Evolutionary conservation across 2,329 filamentous ascomycete species (phyloP).

Genomic region (Taxawa tesnikishii): DNA sequence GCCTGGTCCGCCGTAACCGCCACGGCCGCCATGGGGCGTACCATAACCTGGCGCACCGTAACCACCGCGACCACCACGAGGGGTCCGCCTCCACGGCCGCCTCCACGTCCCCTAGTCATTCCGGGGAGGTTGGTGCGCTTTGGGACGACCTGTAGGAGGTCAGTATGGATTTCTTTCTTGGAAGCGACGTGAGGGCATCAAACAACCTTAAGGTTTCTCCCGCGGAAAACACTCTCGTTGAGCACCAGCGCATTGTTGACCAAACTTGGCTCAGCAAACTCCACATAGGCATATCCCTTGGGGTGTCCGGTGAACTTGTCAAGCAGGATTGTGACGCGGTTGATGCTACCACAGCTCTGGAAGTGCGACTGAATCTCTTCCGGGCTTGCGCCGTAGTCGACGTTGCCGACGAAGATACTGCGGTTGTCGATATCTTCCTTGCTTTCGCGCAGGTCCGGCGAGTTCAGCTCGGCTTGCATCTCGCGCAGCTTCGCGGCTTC

Average conservation of each 20-base stretch:
- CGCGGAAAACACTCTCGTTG: constrained; percentile 93
- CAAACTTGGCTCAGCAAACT: constrained; percentile 87
- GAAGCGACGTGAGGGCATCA: neutral
- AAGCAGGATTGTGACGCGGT: constrained; percentile 90
- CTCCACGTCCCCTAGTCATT: constrained; percentile 68
- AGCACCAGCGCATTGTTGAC: constrained; percentile 88
- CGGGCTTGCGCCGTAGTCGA: constrained; percentile 92
- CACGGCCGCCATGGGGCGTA: constrained; percentile 38
- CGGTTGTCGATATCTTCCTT: constrained; percentile 92
- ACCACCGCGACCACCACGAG: constrained; percentile 23
- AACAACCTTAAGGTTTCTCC: constrained; percentile 81
- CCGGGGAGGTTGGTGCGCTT: constrained; percentile 96
- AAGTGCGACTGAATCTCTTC: constrained; percentile 99
- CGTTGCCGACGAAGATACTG: constrained; percentile 96
- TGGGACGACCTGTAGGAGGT: constrained; percentile 51
- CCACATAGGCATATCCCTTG: constrained; percentile 99
- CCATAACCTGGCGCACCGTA: constrained; percentile 38
- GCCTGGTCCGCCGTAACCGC: constrained; percentile 20
- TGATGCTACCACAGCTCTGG: constrained; percentile 93
- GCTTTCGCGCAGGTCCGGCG: constrained; percentile 72
- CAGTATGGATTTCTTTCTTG: constrained; percentile 15
- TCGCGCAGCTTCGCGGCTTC: constrained; percentile 44
- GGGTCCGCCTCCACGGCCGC: constrained; percentile 43
- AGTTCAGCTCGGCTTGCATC: constrained; percentile 56
- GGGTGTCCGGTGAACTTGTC: constrained; percentile 98